phyloP scores from a whole-genome alignment of 192 early-diverging fungal species.

The Backusella australiensis region DNA sequence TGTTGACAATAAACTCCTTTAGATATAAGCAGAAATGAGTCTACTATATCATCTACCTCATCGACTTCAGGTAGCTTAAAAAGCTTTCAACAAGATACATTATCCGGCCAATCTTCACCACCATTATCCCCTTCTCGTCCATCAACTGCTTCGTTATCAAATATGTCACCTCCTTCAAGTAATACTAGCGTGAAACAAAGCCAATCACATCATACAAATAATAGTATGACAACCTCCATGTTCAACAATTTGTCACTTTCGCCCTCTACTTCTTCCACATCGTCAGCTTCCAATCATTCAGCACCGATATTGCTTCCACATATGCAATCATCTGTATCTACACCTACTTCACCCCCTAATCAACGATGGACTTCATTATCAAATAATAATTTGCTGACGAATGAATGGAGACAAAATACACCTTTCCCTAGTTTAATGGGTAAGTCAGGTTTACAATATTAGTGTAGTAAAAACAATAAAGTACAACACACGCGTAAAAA shows the following conservation, averaged over 20 bases:
- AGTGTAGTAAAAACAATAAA: neutral
- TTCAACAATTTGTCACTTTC: slow-evolving; percentile 1
- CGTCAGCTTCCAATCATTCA: slow-evolving; percentile 8
- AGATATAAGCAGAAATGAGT: neutral
- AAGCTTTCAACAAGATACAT: neutral
- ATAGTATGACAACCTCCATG: slow-evolving; percentile 6
- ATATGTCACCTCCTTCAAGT: neutral
- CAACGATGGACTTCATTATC: neutral
- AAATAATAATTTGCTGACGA: neutral
- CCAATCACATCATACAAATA: neutral
- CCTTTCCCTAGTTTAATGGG: slow-evolving; percentile 20
- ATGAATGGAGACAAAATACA: slow-evolving; percentile 17
- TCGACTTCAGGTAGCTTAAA: neutral
- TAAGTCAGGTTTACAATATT: neutral
- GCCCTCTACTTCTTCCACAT: slow-evolving; percentile 10
- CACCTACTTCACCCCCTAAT: slow-evolving; percentile 12
- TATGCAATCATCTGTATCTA: slow-evolving; percentile 6
- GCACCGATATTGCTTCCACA: slow-evolving; percentile 14
- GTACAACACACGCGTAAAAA: neutral
- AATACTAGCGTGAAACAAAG: neutral
- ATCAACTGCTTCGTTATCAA: neutral
- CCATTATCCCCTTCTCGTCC: slow-evolving; percentile 6
- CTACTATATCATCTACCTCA: neutral
- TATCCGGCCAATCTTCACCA: neutral
- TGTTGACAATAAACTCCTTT: neutral